Percentiles rank a stretch among this genome's conserved stretches.
Evolutionary conservation across 257 asterid genomes (phyloP).

Genomic region (Solanum acaule): DNA sequence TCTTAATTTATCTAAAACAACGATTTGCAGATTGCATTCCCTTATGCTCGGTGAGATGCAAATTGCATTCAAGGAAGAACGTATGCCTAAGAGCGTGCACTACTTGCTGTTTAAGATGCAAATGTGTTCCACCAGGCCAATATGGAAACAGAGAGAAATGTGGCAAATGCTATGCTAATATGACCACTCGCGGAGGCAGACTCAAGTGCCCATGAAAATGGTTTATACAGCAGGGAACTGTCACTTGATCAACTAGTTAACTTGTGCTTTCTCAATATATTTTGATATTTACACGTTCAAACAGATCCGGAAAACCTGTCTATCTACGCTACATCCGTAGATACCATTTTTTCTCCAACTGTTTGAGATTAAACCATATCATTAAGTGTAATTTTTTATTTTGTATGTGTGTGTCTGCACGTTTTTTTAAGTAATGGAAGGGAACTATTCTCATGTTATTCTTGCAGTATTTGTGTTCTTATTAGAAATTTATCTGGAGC

Average conservation of each 20-base stretch:
- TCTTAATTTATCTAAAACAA: not conserved
- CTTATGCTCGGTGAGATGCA: conserved; percentile 51
- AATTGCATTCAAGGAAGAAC: conserved; percentile 39
- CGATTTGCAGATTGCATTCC: conserved; percentile 48
- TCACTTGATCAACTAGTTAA: not conserved
- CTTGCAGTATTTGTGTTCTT: not conserved
- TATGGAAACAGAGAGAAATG: conserved; percentile 60
- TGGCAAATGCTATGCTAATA: conserved; percentile 52
- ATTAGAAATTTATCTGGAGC: no score
- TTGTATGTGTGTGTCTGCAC: not conserved
- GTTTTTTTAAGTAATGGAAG: not conserved
- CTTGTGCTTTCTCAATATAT: no score
- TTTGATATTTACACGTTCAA: not conserved
- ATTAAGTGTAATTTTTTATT: not conserved
- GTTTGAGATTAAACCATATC: not conserved
- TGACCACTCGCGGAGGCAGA: conserved; percentile 61
- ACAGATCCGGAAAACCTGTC: not conserved
- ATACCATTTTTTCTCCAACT: not conserved
- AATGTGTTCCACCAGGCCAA: conserved; percentile 87
- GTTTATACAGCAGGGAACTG: not conserved
- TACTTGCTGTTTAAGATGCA: conserved; percentile 72
- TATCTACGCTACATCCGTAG: not conserved
- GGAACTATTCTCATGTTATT: not conserved
- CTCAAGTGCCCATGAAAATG: conserved; percentile 56
- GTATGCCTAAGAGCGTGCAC: conserved; percentile 61